Base-by-base conservation (phyloP, 2,329 filamentous ascomycete genomes). In the Blastomyces percursus region DNA sequence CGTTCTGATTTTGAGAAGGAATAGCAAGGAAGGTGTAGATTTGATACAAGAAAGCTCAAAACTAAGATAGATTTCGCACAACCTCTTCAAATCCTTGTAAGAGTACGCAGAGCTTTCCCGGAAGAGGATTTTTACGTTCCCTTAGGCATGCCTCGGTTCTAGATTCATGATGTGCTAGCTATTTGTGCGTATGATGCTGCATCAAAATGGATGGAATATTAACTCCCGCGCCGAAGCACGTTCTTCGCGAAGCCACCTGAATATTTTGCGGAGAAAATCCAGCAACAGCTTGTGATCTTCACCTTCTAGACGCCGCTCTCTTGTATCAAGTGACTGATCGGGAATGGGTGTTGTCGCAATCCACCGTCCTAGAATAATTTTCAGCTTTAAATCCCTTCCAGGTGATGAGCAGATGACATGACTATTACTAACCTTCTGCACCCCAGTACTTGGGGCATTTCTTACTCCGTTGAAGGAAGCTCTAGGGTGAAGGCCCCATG, bases 171-270 rank as follows among this genome's bases (percentile, higher is more conserved):
- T n/a, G 19, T 46, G 44, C n/a, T 21, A 48, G 44, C 19, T n/a
- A 9, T 21, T 21, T 48, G 42, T 19, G 8, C n/a, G 42, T n/a
- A 30, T 32, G 16, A 14, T 24, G 14, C 58, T 60, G 58, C 58
- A 60, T 35, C 42, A 60, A 32, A 60, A 60, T 19, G 58, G 58
- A 51, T 60, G 44, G 40, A 44, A 50, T 35, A 51, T 60, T 30
- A 77, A 67, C 64, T 77, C 68, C 62, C 66, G 70, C 16, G 76
- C 73, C 2, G 72, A 71, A 58, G 65, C 68, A 44, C 75, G 69
- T 48, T 76, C 71, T 66, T 76, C 73, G 9, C 74, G 74, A 30
- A 71, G 55, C 75, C 75, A 78, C 60, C 67, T 68, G 21, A 78
- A 64, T 73, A 77, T 77, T 8, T 66, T 68, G 59, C 66, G 64